Evolutionary conservation across 306 rosid genomes (phyloP).

Genomic region (Cicer bijugum): DNA sequence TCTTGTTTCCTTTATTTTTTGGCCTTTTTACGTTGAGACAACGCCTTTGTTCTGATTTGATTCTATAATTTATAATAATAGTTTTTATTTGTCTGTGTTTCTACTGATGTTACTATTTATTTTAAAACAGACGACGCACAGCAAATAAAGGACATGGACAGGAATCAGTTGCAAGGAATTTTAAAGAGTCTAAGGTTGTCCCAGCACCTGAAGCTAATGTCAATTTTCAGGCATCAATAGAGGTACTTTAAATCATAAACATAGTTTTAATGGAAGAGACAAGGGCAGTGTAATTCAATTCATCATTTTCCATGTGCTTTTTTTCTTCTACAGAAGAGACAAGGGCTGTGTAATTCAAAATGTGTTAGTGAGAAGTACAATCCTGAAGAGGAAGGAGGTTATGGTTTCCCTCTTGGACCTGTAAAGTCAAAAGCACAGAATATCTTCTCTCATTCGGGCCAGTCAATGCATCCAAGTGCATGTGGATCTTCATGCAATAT

Average conservation of each 20-base stretch:
- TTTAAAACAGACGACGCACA: constrained; percentile 57
- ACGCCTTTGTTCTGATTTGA: constrained; percentile 19
- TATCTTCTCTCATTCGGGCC: constrained; percentile 57
- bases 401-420: constrained; percentile 61
- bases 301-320: constrained; percentile 23
- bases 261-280: constrained; percentile 12
- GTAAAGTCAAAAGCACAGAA: constrained; percentile 45
- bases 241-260: constrained; percentile 49
- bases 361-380: constrained; percentile 59
- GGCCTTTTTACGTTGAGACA: background rate
- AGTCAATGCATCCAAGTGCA: constrained; percentile 54
- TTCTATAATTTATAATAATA: background rate
- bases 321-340: constrained; percentile 52
- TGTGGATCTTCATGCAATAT: constrained; percentile 58
- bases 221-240: constrained; percentile 54
- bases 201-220: constrained; percentile 64
- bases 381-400: constrained; percentile 56
- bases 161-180: constrained; percentile 46
- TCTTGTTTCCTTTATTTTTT: constrained; percentile 1
- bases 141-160: constrained; percentile 53
- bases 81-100: constrained; percentile 15
- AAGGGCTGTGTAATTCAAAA: constrained; percentile 49
- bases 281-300: background rate
- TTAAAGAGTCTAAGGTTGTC: constrained; percentile 54
- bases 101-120: constrained; percentile 36